Percentiles rank a stretch among this genome's conserved stretches.
Conservation (phyloP, 176 grass and related monocot genomes). For the Musa itinerans region DNA sequence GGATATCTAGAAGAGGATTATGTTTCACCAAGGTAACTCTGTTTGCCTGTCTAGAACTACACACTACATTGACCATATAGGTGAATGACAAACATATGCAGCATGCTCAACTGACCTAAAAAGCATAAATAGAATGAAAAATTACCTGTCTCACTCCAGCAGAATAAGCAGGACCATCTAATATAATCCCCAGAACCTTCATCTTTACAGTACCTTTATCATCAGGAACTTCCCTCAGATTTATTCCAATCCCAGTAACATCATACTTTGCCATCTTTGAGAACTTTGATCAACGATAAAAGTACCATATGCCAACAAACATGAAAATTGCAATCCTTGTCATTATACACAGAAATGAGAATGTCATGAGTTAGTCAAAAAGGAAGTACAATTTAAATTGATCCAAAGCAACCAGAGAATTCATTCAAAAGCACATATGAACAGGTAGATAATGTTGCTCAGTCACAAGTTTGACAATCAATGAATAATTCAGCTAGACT, state of each 20-base stretch:
- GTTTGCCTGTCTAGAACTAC: background rate
- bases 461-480: background rate
- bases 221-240: constrained; percentile 76
- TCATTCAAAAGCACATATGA: background rate
- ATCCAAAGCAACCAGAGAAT: background rate
- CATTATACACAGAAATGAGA: constrained; percentile 17
- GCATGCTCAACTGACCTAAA: background rate
- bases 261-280: constrained; percentile 97
- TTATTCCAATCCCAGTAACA: constrained; percentile 78
- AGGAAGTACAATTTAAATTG: constrained; percentile 18
- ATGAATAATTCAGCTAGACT: background rate
- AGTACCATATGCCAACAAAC: constrained; percentile 38
- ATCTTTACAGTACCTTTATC: constrained; percentile 54
- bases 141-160: constrained; percentile 75
- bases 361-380: background rate
- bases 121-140: constrained; percentile 1
- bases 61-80: background rate
- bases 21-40: background rate
- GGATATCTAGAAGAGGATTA: too few relatives aligned
- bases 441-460: background rate
- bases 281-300: constrained; percentile 54
- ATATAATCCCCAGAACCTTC: constrained; percentile 84
- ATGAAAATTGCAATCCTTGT: constrained; percentile 46
- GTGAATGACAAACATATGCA: background rate
- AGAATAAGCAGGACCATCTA: constrained; percentile 88